Evolutionary conservation across 2,329 filamentous ascomycete species (phyloP), one percentile per base, ranked within the genome.

Genomic region (Alternaria infectoria): DNA sequence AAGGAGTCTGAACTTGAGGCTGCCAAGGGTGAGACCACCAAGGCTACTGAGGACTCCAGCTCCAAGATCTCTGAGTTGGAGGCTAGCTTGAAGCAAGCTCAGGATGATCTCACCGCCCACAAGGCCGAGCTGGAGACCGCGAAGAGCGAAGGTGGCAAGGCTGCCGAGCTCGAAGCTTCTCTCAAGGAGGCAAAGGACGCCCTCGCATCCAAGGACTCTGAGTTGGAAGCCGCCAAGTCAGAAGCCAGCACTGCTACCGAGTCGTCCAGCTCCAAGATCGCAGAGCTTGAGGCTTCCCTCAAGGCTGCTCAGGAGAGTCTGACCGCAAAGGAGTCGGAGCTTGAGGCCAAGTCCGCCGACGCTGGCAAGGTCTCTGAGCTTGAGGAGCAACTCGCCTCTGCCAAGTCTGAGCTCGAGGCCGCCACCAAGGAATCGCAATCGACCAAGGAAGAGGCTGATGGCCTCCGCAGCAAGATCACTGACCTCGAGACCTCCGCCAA

Each of bases 221-320:
- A 72, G 61, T 62, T 71, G 40, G 59, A 62, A 19, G 47, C 65
- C 26, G 67, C 69, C 11, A 69, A 69, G 59, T 59, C 49, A 36
- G 65, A 68, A 9, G 66, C 61, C 26, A 66, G 46, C 58, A 69
- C 69, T 57, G 64, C 57, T 25, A 59, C 67, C 13, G 74, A 75
- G 19, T 64, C 55, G 13, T 69, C 69, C 9, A 64, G 62, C 36
- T 63, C 69, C 11, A 72, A 73, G 67, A 67, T 73, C 19, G 56
- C 62, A 19, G 68, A 70, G 51, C 62, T 73, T 30, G 71, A 74
- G 49, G 61, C 63, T 8, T 64, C 67, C 6, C 40, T 74, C 44
- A 73, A 74, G 68, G 63, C 67, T 46, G 69, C 72, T 25, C 60
- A 68, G 12, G 71, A 74, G 6, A 67, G 64, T 26, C 63, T 76